Base-by-base conservation (phyloP, 345 rosid genomes). In the Corymbia maculata region DNA sequence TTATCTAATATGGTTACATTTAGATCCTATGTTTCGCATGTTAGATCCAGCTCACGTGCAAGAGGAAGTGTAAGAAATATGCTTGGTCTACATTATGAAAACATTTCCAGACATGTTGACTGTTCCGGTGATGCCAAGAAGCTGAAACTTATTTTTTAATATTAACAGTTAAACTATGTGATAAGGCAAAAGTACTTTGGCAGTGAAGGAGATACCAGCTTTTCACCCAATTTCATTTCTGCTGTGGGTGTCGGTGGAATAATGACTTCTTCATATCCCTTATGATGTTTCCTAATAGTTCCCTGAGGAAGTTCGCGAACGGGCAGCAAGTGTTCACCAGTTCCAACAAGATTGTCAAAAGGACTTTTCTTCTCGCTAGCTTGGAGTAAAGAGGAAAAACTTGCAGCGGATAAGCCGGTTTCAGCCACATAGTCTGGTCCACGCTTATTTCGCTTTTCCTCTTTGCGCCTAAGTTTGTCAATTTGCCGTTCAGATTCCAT, bases 391-490 rank as follows among this genome's bases (percentile, higher is more conserved):
- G 96, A 94, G 90, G 97, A 96, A 95, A 97, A 97, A 90, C 94
- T 95, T 89, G 94, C 91, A 87, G 92, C 90, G 64, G 96, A 93
- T 70, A 94, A 92, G 82, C 95, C 95, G 64, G 86, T 93, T 90
- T 95, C 99, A 88, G 92, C 92, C 86, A 94, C 95, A 89, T 92
- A 89, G 88, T 97, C 99, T 57, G 93, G 89, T 93, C 93, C 96
- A 13, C 97, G 97, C 90, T 95, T 95, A 88, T 94, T 89, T 88
- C 94, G 93, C 93, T 95, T 96, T 95, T 96, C 99, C 93, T 97
- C 99, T 94, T 96, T 97, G 79, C 98, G 99, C 66, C 99, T 95
- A 86, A 97, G 97, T 90, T 97, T 97, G 91, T 97, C 99, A 89
- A 96, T 97, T 92, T 97, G 98, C 90, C 89, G 93, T 88, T 91